Conservation (phyloP, 2,329 filamentous ascomycete genomes). For the Whalleya microplaca region DNA sequence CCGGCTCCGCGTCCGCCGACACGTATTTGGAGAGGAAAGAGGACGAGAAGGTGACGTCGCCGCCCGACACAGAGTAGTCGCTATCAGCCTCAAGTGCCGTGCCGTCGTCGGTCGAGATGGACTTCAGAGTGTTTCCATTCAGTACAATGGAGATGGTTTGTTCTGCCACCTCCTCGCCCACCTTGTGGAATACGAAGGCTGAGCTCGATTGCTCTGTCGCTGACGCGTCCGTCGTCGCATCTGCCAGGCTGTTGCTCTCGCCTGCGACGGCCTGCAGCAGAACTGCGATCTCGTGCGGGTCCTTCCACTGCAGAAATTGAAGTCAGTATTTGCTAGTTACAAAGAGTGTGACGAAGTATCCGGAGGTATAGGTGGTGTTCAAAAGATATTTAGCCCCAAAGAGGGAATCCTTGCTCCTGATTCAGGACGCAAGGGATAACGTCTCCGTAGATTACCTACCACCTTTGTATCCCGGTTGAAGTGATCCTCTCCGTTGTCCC, state of each 20-base stretch:
- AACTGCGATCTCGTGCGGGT: constrained; percentile 52
- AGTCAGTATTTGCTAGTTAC: background rate
- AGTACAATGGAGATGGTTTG: constrained; percentile 53
- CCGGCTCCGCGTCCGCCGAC: constrained; percentile 44
- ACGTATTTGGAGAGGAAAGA: constrained; percentile 51
- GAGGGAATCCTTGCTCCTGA: background rate
- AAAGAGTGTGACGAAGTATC: too few relatives aligned
- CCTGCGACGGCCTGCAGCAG: constrained; percentile 49
- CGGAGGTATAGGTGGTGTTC: too few relatives aligned
- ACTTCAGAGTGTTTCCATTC: constrained; percentile 56
- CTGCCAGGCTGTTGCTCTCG: constrained; percentile 52
- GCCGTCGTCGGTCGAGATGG: constrained; percentile 43
- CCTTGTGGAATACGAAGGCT: constrained; percentile 59
- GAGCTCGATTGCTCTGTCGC: constrained; percentile 52
- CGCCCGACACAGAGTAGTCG: constrained; percentile 52
- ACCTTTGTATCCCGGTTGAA: constrained; percentile 51
- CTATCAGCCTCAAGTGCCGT: constrained; percentile 37
- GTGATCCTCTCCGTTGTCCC: constrained; percentile 63
- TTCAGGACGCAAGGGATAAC: background rate
- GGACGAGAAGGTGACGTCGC: constrained; percentile 51
- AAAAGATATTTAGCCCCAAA: too few relatives aligned
- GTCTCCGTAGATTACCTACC: background rate
- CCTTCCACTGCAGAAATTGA: constrained; percentile 46
- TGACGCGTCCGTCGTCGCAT: constrained; percentile 52
- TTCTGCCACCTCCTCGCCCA: constrained; percentile 46